Evolutionary conservation across 768 basidiomycete genomes (phyloP), one percentile per base, ranked within the genome.

Genomic region (Termitomyces sp.): DNA sequence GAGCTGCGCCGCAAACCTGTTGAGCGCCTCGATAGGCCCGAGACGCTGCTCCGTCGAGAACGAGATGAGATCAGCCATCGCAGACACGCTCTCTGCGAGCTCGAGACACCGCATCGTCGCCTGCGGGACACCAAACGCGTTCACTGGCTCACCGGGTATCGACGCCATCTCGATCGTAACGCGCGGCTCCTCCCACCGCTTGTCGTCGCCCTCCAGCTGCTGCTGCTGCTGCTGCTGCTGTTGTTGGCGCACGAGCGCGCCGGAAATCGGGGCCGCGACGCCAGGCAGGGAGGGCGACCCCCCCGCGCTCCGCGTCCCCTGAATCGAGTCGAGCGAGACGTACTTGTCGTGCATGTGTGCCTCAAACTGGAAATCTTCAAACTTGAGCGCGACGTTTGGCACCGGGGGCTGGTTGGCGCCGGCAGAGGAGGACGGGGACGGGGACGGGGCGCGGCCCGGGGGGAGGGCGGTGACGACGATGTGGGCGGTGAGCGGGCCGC

Each of bases 101-200:
- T 93, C 91, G 36, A 93, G 74, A 79, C 90, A 92, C 54, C 91
- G 79, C 92, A 92, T 92, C 18, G 91, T 91, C 3, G 89, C 90
- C 67, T 92, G 90, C 6, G 91, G 90, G 53, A 93, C 90, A 5
- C 91, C 91, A 71, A 92, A 93, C 22, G 88, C 88, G 65, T 92
- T 92, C 52, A 93, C 88, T 9, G 91, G 91, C 64, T 92, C 90
- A 5, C 84, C 82, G 13, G 92, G 91, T 62, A 92, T 81, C n/a
- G 76, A 76, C 32, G 82, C 87, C 36, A 74, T 74, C 18, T 84
- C 83, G 47, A 89, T 82, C 49, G 79, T 63, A 42, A 84, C 71
- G 56, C 84, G 71, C 7, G 84, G 85, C 61, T 90, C 89, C 42
- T 88, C 88, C 79, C 83, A 84, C 64, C 75, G 79, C 63, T 77